Percentiles rank a stretch among this genome's conserved stretches.
phyloP scores from a whole-genome alignment of 495 filamentous ascomycete species.

The Penicillium pulvis region DNA sequence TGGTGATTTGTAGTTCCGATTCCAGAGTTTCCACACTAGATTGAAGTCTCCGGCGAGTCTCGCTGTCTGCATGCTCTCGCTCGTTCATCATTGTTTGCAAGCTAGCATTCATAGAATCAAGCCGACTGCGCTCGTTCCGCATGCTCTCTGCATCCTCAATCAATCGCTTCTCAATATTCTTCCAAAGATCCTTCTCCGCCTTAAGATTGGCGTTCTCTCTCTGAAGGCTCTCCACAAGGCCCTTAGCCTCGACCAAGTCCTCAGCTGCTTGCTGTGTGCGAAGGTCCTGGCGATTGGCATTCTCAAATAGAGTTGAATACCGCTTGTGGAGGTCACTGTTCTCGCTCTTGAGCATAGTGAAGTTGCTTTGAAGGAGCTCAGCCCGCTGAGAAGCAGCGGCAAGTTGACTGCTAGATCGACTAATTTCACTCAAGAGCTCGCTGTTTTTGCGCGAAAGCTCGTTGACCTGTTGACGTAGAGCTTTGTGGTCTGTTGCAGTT shows the following conservation, averaged over 20 bases:
- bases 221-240: conserved; percentile 80
- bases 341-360: conserved; percentile 76
- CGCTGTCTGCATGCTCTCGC: conserved; percentile 81
- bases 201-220: conserved; percentile 90
- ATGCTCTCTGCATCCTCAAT: conserved; percentile 82
- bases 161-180: conserved; percentile 84
- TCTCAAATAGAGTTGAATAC: conserved; percentile 71
- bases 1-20: conserved; percentile 71
- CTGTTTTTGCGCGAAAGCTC: conserved; percentile 79
- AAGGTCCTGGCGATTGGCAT: conserved; percentile 84
- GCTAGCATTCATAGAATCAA: conserved; percentile 76
- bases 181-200: conserved; percentile 89
- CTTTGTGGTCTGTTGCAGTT: conserved; percentile 71
- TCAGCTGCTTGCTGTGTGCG: conserved; percentile 89
- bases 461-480: conserved; percentile 84
- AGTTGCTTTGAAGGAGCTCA: conserved; percentile 89
- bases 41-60: conserved; percentile 77
- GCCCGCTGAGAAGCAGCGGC: conserved; percentile 79
- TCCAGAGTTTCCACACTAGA: conserved; percentile 75
- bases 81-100: conserved; percentile 88
- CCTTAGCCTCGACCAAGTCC: conserved; percentile 84
- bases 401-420: conserved; percentile 76
- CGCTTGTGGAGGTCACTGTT: conserved; percentile 83
- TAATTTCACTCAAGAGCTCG: conserved; percentile 75
- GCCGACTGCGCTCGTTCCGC: conserved; percentile 76